A percentile compares a stretch with the other conserved stretches of the same genome.
Conservation (phyloP, 208 protist genomes). For the Leishmania major region DNA sequence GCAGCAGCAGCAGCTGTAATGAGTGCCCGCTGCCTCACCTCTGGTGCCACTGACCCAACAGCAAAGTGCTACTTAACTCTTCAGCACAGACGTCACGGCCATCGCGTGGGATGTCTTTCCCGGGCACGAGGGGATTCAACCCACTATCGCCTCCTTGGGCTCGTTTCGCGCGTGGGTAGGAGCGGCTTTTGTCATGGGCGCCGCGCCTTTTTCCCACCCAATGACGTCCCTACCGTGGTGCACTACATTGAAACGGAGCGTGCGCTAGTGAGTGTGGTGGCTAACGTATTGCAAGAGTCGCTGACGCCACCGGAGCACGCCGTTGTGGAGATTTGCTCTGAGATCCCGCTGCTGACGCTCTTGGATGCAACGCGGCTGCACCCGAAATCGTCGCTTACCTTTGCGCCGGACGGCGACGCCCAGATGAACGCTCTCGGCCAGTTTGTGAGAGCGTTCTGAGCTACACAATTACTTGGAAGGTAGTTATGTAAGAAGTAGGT, state of each 20-base stretch:
- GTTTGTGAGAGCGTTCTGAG: not conserved
- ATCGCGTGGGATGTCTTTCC: conserved; percentile 82
- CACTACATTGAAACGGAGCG: conserved; percentile 49
- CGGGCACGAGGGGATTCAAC: conserved; percentile 61
- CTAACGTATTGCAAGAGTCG: conserved; percentile 49
- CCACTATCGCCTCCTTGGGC: conserved; percentile 67
- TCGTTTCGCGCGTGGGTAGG: conserved; percentile 57
- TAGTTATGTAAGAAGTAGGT: not conserved
- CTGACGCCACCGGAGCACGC: conserved; percentile 41
- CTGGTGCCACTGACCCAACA: not conserved
- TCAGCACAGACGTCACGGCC: conserved; percentile 47
- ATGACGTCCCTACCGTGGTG: conserved; percentile 44
- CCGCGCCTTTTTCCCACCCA: conserved; percentile 39
- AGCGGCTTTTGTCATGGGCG: conserved; percentile 69
- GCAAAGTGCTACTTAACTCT: conserved; percentile 18
- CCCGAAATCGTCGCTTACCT: conserved; percentile 5
- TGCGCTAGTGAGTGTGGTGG: conserved; percentile 54
- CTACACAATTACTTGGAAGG: not conserved
- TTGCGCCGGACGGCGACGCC: not conserved
- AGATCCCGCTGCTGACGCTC: conserved; percentile 43
- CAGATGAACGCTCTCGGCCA: not conserved
- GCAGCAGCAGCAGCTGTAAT: not conserved
- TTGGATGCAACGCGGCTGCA: conserved; percentile 16
- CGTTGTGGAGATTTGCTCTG: conserved; percentile 45
- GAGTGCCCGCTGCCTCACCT: not conserved